phyloP scores from a whole-genome alignment of 2,329 filamentous ascomycete genomes.

The Aureobasidium sp. region DNA sequence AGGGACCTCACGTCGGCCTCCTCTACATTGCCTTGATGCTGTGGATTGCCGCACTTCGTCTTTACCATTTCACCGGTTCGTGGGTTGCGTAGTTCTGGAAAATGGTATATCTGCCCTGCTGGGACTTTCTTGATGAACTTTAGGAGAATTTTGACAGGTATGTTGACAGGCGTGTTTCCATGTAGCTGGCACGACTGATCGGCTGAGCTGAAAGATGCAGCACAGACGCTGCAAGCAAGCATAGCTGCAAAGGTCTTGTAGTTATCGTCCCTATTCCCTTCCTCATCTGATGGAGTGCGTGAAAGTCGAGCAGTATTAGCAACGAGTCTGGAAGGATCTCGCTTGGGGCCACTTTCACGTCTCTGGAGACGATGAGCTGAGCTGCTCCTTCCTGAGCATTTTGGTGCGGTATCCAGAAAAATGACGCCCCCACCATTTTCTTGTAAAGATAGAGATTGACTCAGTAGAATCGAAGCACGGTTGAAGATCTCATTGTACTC shows the following conservation, averaged over 20 bases:
- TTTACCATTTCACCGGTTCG: neutral
- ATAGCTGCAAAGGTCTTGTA: neutral
- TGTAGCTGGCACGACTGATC: neutral
- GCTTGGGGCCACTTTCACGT: neutral
- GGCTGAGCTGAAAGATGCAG: neutral
- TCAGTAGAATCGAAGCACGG: neutral
- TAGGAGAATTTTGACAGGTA: neutral
- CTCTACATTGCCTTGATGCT: neutral
- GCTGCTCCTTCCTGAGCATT: neutral
- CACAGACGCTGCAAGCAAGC: neutral
- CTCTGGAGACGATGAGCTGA: neutral
- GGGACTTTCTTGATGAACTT: slow-evolving; percentile 11
- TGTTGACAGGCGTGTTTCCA: neutral
- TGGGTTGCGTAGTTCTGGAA: neutral
- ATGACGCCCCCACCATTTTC: neutral
- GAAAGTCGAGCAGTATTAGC: neutral
- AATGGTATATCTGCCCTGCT: neutral
- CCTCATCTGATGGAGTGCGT: neutral
- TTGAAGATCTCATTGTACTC: slow-evolving; percentile 3
- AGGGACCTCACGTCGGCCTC: slow-evolving; percentile 21
- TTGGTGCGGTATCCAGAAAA: slow-evolving; percentile 2
- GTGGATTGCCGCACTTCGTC: neutral
- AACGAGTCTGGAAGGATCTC: neutral
- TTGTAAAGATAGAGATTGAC: neutral
- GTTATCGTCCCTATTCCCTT: neutral